phyloP scores from a whole-genome alignment of 1,139 yeast species.

The Pichia sp. region DNA sequence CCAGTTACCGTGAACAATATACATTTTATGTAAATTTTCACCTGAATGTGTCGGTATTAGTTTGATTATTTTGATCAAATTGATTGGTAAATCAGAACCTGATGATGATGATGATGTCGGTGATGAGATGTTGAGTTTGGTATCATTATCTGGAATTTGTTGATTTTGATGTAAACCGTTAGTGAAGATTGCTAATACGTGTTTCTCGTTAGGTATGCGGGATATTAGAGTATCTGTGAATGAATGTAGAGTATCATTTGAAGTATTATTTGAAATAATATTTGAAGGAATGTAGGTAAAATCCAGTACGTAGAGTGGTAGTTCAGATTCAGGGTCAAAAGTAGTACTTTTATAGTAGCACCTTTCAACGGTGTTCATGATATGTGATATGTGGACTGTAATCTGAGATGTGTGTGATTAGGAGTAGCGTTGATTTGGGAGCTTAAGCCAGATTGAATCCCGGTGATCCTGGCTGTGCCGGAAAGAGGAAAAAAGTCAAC shows the following conservation, averaged over 20 bases:
- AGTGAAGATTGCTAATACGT: slow-evolving; percentile 23
- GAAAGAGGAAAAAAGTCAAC: no score
- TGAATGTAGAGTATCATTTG: background rate
- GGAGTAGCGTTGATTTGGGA: no score
- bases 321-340: slow-evolving; percentile 20
- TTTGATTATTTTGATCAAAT: slow-evolving; percentile 55
- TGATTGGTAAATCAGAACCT: slow-evolving; percentile 22
- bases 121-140: no score
- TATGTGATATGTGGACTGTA: background rate
- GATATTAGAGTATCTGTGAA: background rate
- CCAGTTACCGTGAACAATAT: slow-evolving; percentile 90
- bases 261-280: background rate
- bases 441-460: no score
- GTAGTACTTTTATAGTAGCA: slow-evolving; percentile 21
- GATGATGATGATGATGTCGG: no score
- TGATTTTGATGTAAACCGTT: slow-evolving; percentile 24
- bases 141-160: no score
- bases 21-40: slow-evolving; percentile 52
- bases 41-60: slow-evolving; percentile 54
- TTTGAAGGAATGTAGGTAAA: slow-evolving; percentile 22
- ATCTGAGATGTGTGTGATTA: no score
- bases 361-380: slow-evolving; percentile 7
- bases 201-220: background rate
- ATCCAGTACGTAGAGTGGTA: slow-evolving; percentile 27
- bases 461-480: no score